Evolutionary conservation across 2,329 filamentous ascomycete species (phyloP).

Genomic region (Trematosphaeria pertusa): DNA sequence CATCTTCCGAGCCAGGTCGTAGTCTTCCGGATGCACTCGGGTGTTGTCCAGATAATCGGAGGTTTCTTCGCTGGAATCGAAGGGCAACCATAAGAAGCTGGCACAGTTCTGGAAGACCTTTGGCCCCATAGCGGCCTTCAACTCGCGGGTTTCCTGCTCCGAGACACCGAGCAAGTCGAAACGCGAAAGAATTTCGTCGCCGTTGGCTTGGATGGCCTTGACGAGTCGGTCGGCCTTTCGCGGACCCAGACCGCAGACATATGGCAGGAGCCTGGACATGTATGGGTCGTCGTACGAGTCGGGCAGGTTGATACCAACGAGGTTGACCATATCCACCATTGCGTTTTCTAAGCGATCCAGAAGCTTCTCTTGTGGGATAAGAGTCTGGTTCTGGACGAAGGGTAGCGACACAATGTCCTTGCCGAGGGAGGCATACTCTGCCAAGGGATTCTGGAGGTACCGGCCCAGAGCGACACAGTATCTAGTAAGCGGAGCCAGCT

Average conservation of each 20-base stretch:
- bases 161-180: constrained; percentile 89
- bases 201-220: constrained; percentile 91
- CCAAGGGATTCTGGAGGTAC: constrained; percentile 94
- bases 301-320: constrained; percentile 94
- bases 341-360: constrained; percentile 89
- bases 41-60: constrained; percentile 96
- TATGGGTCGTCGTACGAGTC: constrained; percentile 84
- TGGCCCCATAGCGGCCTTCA: constrained; percentile 69
- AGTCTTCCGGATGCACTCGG: constrained; percentile 96
- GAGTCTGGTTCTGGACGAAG: constrained; percentile 88
- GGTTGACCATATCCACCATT: constrained; percentile 98
- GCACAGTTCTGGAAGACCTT: constrained; percentile 97
- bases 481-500: constrained; percentile 76
- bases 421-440: constrained; percentile 93
- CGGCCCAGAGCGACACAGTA: constrained; percentile 90
- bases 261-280: constrained; percentile 86
- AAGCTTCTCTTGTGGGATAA: constrained; percentile 87
- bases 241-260: constrained; percentile 88
- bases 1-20: constrained; percentile 97
- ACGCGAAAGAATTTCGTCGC: constrained; percentile 81
- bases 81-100: constrained; percentile 91
- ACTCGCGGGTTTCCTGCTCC: constrained; percentile 65
- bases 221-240: constrained; percentile 85
- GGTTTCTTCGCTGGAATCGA: constrained; percentile 78
- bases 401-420: constrained; percentile 85